phyloP scores from a whole-genome alignment of 345 rosid genomes.

The Pugionium dolabratum region DNA sequence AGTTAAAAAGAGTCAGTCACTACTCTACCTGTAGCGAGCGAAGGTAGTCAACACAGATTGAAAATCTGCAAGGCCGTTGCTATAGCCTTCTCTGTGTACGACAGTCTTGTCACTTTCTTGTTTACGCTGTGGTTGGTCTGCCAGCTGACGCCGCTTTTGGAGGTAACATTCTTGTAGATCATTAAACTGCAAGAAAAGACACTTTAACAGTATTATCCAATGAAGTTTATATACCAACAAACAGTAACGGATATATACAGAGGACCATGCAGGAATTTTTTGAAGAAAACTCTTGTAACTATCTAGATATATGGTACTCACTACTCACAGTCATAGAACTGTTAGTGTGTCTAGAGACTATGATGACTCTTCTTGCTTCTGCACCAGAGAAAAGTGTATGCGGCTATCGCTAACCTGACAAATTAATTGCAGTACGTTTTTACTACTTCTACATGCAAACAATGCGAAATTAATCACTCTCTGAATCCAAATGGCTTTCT shows the following conservation, averaged over 20 bases:
- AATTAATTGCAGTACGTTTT: background rate
- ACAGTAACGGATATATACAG: constrained; percentile 1
- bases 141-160: constrained; percentile 83
- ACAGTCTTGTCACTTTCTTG: constrained; percentile 66
- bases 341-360: background rate
- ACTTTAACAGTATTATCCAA: constrained; percentile 20
- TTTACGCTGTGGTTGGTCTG: constrained; percentile 55
- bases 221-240: constrained; percentile 20
- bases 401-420: constrained; percentile 7
- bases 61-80: constrained; percentile 81
- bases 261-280: background rate
- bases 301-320: background rate
- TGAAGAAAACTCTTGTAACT: background rate
- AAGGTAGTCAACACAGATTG: constrained; percentile 83
- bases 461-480: background rate
- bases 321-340: background rate
- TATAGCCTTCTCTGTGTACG: constrained; percentile 79
- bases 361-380: constrained; percentile 11
- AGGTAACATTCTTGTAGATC: constrained; percentile 96
- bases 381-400: constrained; percentile 7
- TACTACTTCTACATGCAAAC: constrained; percentile 6
- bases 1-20: constrained; percentile 18
- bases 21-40: constrained; percentile 79
- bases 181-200: constrained; percentile 59
- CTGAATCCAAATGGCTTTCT: constrained; percentile 3